Evolutionary conservation across 2,329 filamentous ascomycete genomes (phyloP).

Genomic region (Amylocarpus encephaloides): DNA sequence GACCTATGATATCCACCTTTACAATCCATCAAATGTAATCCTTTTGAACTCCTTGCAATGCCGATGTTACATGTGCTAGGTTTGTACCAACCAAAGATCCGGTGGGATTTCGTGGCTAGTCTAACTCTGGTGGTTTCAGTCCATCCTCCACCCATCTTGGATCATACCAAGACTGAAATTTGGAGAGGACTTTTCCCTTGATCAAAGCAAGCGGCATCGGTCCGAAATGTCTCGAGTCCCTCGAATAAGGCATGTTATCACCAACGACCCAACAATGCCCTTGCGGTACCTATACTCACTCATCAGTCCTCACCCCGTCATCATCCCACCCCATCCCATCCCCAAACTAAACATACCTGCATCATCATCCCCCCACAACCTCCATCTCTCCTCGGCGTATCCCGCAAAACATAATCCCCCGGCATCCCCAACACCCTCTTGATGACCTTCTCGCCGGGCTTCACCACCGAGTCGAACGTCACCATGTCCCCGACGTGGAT

Average conservation of each 20-base stretch:
- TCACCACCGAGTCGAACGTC: constrained; percentile 67
- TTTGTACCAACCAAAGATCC: too few species aligned
- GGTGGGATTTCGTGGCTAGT: too few species aligned
- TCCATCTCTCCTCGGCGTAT: constrained; percentile 45
- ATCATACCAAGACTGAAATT: constrained; percentile 44
- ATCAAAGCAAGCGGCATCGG: constrained; percentile 81
- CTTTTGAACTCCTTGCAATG: constrained; percentile 7
- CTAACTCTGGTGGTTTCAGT: constrained; percentile 29
- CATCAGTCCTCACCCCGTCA: constrained; percentile 1
- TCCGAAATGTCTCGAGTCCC: constrained; percentile 82
- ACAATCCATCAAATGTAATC: constrained; percentile 2
- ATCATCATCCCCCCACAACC: constrained; percentile 44
- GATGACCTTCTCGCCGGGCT: constrained; percentile 52
- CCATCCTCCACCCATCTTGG: constrained; percentile 45
- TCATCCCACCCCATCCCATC: not conserved
- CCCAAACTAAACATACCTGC: constrained; percentile 37
- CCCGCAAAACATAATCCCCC: constrained; percentile 64
- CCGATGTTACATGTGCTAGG: not conserved
- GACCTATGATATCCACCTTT: constrained; percentile 30
- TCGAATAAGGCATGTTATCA: constrained; percentile 77
- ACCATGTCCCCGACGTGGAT: constrained; percentile 79
- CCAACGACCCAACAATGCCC: constrained; percentile 90
- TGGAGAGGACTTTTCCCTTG: constrained; percentile 71
- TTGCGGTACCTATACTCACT: constrained; percentile 62
- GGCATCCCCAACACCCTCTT: constrained; percentile 52